These are phyloP conservation scores for Kwoniella shivajii DNA, from an alignment of 1,284 basidiomycete species.

Conservation along the genomic window DNA sequence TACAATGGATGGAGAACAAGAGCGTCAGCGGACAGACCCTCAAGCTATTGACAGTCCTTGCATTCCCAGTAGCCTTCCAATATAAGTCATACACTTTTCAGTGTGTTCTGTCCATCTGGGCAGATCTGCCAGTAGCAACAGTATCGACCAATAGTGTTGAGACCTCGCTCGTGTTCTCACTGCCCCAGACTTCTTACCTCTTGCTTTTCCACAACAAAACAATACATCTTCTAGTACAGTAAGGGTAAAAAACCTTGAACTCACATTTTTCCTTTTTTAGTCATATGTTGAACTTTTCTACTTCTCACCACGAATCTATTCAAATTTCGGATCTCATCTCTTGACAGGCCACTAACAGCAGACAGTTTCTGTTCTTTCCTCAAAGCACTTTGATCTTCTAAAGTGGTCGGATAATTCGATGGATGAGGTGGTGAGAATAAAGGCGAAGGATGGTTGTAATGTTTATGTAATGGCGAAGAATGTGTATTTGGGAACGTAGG, in stretches of 20 bases:
- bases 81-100: too few relatives aligned
- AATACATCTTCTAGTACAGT: too few relatives aligned
- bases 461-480: slow-evolving; percentile 32
- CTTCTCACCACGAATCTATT: slow-evolving; percentile 39
- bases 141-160: too few relatives aligned
- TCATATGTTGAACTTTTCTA: slow-evolving; percentile 52
- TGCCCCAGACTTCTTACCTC: too few relatives aligned
- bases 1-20: slow-evolving; percentile 3
- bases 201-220: too few relatives aligned
- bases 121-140: too few relatives aligned
- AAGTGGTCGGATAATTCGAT: slow-evolving; percentile 23
- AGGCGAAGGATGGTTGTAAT: slow-evolving; percentile 42
- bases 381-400: slow-evolving; percentile 27
- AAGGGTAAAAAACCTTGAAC: slow-evolving; percentile 27
- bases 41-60: too few relatives aligned
- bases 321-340: slow-evolving; percentile 38
- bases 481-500: slow-evolving; percentile 25
- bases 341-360: slow-evolving; percentile 34
- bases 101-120: too few relatives aligned
- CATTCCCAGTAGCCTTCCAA: too few relatives aligned
- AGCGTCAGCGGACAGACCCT: too few relatives aligned
- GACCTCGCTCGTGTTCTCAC: too few relatives aligned
- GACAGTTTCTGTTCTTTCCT: slow-evolving; percentile 31
- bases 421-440: slow-evolving; percentile 20
- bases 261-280: slow-evolving; percentile 54